Evolutionary conservation across 257 asterid genomes (phyloP).

Genomic region (Paulownia fortunei): DNA sequence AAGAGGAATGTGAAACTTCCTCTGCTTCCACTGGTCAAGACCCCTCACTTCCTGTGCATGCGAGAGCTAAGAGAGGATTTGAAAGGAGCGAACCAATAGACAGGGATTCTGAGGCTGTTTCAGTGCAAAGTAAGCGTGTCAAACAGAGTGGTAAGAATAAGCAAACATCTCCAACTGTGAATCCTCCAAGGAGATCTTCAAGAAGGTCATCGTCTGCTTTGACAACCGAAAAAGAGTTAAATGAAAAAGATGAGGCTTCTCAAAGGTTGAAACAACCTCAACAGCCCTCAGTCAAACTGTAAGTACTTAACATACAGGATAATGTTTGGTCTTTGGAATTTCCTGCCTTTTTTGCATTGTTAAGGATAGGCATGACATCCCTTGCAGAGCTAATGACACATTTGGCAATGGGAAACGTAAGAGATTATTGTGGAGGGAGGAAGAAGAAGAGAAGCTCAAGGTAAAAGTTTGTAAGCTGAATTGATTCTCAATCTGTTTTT

Average conservation of each 20-base stretch:
- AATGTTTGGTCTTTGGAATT: slow-evolving; percentile 14
- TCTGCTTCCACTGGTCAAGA: slow-evolving; percentile 36
- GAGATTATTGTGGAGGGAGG: slow-evolving; percentile 56
- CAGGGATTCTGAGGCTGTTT: slow-evolving; percentile 31
- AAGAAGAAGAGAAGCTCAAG: slow-evolving; percentile 72
- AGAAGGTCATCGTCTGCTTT: slow-evolving; percentile 37
- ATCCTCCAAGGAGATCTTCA: slow-evolving; percentile 41
- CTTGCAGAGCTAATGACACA: slow-evolving; percentile 45
- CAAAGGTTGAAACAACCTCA: slow-evolving; percentile 32
- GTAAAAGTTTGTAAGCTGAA: slow-evolving; percentile 41
- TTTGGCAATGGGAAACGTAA: slow-evolving; percentile 48
- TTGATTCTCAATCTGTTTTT: slow-evolving; percentile 23
- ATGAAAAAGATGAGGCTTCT: slow-evolving; percentile 31
- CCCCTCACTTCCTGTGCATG: slow-evolving; percentile 20
- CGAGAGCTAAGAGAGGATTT: slow-evolving; percentile 38
- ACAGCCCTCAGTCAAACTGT: slow-evolving; percentile 38
- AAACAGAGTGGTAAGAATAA: slow-evolving; percentile 32
- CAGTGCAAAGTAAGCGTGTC: slow-evolving; percentile 29
- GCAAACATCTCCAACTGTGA: slow-evolving; percentile 27
- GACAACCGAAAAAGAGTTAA: slow-evolving; percentile 28
- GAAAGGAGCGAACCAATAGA: slow-evolving; percentile 28
- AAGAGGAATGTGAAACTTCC: slow-evolving; percentile 36
- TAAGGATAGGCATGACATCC: slow-evolving; percentile 13
- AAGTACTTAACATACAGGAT: slow-evolving; percentile 37
- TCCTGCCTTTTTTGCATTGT: slow-evolving; percentile 4